Base-by-base conservation (phyloP, 331 rosid species). In the Dryas integrifolia region DNA sequence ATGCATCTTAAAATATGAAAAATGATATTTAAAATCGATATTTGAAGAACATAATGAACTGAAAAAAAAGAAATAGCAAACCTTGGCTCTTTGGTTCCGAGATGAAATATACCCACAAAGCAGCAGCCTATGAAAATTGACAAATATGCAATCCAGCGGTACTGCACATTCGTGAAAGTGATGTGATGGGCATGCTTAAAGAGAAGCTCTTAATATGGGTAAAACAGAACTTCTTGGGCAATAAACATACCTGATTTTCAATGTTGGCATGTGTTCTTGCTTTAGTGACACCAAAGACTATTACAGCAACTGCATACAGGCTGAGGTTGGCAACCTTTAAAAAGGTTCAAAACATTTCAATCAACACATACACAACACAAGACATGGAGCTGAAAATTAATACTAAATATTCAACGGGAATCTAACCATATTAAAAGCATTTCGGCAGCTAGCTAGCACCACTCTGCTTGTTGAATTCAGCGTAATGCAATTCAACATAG, bases 401-500 rank as follows among this genome's bases (percentile, higher is more conserved):
- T 38, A 76, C 59, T 69, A 62, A 74, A 41, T 49, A 65, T 59
- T 12, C 50, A n/a, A 15, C 6, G 14, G 72, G 74, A 72, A 82
- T 44, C 77, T 77, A 69, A 93, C 98, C 98, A 93, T 93, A 45
- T 79, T 81, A 85, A 93, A 93, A 76, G 97, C 97, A 78, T 93
- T 93, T 67, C 98, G 97, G 74, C 98, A 90, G 74, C 98, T 93
- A 74, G 96, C 88, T 72, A 93, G 83, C 48, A 86, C 94, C 75
- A 90, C 97, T 85, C 98, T 86, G 87, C 97, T 91, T 43, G 96
- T 77, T 41, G 97, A 82, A 84, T 89, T 91, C 78, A 91, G 81
- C 1, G 98, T 94, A 65, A 91, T 89, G 84, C 98, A 94, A 83
- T 84, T 94, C 76, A 91, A 82, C 98, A 94, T 91, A 72, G 98